A percentile compares a stretch with the other conserved stretches of the same genome.
These are phyloP conservation scores for Diutina neorugosa DNA, from an alignment of 1,139 yeast species.

Conservation along the genomic window DNA sequence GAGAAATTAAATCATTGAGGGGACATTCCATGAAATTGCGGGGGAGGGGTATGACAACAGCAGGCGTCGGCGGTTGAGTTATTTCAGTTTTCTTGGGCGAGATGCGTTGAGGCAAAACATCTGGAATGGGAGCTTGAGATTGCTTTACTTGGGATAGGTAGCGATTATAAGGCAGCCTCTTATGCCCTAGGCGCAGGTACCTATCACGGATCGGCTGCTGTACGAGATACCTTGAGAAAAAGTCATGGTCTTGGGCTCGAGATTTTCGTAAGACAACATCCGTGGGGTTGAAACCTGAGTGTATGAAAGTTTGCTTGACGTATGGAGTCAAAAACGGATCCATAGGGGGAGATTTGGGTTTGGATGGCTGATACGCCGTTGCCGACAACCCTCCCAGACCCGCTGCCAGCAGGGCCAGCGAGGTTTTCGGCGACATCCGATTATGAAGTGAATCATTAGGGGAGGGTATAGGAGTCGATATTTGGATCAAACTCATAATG, in stretches of 20 bases:
- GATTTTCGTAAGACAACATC: not conserved
- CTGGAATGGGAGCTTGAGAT: constrained; percentile 12
- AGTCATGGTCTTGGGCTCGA: not conserved
- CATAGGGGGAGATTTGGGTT: not conserved
- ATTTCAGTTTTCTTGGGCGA: not conserved
- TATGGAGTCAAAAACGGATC: constrained; percentile 21
- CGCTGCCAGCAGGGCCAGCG: not conserved
- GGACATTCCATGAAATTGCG: constrained; percentile 53
- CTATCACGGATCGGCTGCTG: not conserved
- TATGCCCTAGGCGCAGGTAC: constrained; percentile 6
- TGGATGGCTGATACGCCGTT: not conserved
- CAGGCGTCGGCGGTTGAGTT: not conserved
- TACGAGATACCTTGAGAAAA: not conserved
- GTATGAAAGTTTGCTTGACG: constrained; percentile 12
- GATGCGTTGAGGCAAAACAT: not conserved
- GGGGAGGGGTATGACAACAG: constrained; percentile 29
- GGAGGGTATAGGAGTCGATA: constrained; percentile 3
- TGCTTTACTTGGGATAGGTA: constrained; percentile 12
- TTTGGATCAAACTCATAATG: constrained; percentile 2
- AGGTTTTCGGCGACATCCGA: not conserved
- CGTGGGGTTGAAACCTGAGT: not conserved
- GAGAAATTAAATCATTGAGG: constrained; percentile 51
- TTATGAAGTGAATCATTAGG: not conserved
- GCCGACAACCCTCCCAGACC: not conserved
- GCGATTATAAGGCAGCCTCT: constrained; percentile 16